phyloP scores from a whole-genome alignment of 768 basidiomycete genomes.

The Leccinum subtestaceum region DNA sequence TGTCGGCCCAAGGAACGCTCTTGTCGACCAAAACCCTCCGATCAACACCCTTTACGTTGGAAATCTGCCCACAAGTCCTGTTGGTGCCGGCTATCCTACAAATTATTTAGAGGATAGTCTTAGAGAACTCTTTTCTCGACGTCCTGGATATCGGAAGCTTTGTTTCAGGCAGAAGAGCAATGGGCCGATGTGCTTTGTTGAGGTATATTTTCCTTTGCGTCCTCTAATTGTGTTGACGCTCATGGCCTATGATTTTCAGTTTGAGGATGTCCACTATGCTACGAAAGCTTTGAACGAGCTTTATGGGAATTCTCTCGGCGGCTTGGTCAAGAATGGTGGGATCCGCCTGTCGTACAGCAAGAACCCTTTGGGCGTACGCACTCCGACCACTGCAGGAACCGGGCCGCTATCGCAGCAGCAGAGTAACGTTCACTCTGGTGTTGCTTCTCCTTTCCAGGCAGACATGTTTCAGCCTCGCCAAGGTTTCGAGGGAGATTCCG shows the following conservation, averaged over 20 bases:
- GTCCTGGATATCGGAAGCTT: constrained; percentile 85
- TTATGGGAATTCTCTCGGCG: constrained; percentile 88
- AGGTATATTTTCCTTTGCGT: constrained; percentile 49
- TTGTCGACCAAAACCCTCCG: constrained; percentile 91
- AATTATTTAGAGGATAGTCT: constrained; percentile 86
- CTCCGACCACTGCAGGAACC: constrained; percentile 56
- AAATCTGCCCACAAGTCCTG: constrained; percentile 82
- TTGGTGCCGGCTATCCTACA: constrained; percentile 67
- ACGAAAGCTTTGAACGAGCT: constrained; percentile 85
- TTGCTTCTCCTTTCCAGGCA: constrained; percentile 28
- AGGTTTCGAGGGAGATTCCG: constrained; percentile 27
- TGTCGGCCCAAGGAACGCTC: constrained; percentile 35
- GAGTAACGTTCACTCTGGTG: constrained; percentile 14
- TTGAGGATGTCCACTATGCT: constrained; percentile 85
- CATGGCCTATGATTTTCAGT: constrained; percentile 44
- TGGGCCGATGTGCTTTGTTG: constrained; percentile 99
- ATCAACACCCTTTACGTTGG: constrained; percentile 99
- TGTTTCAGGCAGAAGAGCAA: constrained; percentile 96
- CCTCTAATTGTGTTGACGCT: background rate
- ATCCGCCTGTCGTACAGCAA: constrained; percentile 97
- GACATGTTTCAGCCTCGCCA: constrained; percentile 32
- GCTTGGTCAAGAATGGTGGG: constrained; percentile 91
- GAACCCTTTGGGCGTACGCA: constrained; percentile 93
- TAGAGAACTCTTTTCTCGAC: constrained; percentile 73
- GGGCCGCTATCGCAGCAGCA: constrained; percentile 30